Evolutionary conservation across 2,329 filamentous ascomycete genomes (phyloP).

Genomic region (Diaporthe eres): DNA sequence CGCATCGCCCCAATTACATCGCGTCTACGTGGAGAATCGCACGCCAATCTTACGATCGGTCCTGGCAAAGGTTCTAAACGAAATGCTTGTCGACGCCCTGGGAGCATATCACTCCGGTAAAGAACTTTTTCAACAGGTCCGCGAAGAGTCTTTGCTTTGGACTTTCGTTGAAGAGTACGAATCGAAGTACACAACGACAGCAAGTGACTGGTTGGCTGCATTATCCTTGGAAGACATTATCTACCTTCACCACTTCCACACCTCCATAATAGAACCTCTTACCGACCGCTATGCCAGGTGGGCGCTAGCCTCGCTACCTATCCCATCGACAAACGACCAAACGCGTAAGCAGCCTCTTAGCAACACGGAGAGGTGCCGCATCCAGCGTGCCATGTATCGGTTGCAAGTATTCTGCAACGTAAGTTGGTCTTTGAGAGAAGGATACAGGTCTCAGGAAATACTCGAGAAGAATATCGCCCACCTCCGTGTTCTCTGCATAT

Average conservation of each 20-base stretch:
- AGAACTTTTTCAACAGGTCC: neutral
- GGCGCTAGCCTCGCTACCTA: conserved; percentile 38
- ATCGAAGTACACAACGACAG: neutral
- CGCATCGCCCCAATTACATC: conserved; percentile 26
- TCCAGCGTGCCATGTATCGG: conserved; percentile 40
- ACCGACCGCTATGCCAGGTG: conserved; percentile 39
- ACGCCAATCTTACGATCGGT: neutral
- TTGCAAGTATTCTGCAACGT: conserved; percentile 38
- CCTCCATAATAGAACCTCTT: conserved; percentile 38
- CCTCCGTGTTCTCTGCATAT: conserved; percentile 19
- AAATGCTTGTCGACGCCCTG: conserved; percentile 3
- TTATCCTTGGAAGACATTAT: conserved; percentile 34
- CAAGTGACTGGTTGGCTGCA: neutral
- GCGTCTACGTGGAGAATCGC: neutral
- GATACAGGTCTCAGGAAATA: neutral
- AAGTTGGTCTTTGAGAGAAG: conserved; percentile 13
- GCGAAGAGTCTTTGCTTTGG: conserved; percentile 11
- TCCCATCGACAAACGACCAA: neutral
- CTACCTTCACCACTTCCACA: conserved; percentile 38
- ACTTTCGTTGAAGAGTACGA: conserved; percentile 6
- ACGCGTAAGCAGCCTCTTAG: conserved; percentile 3
- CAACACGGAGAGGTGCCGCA: conserved; percentile 32
- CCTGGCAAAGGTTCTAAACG: neutral
- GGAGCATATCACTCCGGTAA: conserved; percentile 1
- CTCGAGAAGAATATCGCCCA: neutral